Evolutionary conservation across 2,329 filamentous ascomycete genomes (phyloP).

Genomic region (Neonectria hederae): DNA sequence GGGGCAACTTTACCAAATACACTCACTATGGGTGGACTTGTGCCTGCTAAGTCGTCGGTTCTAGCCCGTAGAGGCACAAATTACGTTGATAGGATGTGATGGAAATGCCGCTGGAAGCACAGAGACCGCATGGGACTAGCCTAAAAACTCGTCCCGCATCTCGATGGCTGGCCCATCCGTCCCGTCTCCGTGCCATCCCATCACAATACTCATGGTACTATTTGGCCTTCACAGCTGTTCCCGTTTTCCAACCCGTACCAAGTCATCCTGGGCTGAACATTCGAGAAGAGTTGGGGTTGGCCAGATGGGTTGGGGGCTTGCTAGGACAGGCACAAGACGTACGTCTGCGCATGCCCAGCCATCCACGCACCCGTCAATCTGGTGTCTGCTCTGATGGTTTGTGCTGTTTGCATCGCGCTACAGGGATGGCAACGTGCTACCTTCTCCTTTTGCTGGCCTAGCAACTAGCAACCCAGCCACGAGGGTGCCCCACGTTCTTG

Average conservation of each 20-base stretch:
- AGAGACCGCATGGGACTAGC: conserved; percentile 11
- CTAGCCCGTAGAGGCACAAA: not conserved
- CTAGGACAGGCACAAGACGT: conserved; percentile 20
- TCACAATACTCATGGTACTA: not conserved
- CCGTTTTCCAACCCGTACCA: conserved; percentile 10
- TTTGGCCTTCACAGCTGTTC: not conserved
- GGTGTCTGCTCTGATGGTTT: not conserved
- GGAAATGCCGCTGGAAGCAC: conserved; percentile 5
- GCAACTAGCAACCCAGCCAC: conserved; percentile 2
- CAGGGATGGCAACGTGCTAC: conserved; percentile 16
- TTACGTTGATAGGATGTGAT: not conserved
- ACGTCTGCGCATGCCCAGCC: conserved; percentile 10
- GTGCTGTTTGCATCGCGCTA: not conserved
- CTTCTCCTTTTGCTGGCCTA: not conserved
- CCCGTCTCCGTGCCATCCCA: conserved; percentile 7
- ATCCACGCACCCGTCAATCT: conserved; percentile 11
- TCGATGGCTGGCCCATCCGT: conserved; percentile 6
- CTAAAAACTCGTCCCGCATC: conserved; percentile 14
- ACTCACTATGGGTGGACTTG: not conserved
- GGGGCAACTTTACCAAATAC: conserved; percentile 1
- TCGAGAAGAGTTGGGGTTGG: not conserved
- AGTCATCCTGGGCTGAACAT: conserved; percentile 13
- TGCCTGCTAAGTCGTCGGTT: conserved; percentile 9
- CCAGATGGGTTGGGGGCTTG: conserved; percentile 10
- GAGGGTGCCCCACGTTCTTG: conserved; percentile 12